These are phyloP conservation scores for Triticum urartu DNA, from an alignment of 176 grass and related monocot genomes.

Conservation along the genomic window DNA sequence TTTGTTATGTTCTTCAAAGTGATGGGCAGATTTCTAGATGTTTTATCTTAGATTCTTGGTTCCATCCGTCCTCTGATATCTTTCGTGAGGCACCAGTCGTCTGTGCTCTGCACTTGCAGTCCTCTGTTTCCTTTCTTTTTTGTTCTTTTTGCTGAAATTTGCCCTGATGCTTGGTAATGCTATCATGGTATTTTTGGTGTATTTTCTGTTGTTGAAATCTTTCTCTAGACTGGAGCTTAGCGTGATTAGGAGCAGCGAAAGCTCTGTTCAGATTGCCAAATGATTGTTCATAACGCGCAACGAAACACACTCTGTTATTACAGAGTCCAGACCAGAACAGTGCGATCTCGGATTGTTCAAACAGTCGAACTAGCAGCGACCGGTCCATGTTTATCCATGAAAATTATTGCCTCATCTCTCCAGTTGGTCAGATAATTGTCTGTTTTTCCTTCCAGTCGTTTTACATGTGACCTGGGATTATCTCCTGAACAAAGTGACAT, in stretches of 20 bases:
- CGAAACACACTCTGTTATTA: neutral
- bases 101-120: neutral
- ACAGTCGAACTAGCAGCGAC: neutral
- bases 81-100: neutral
- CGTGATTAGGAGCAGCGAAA: neutral
- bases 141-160: neutral
- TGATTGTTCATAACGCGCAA: neutral
- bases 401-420: neutral
- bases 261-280: neutral
- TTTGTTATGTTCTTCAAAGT: neutral
- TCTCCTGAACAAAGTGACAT: neutral
- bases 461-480: neutral
- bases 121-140: neutral
- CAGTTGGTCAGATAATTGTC: neutral
- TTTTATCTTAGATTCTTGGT: neutral
- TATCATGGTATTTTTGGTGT: neutral
- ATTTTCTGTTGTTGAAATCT: neutral
- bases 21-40: constrained; percentile 4
- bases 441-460: neutral
- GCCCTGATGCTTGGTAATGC: neutral
- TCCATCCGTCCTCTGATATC: neutral
- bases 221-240: neutral
- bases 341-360: neutral
- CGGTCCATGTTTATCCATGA: constrained; percentile 7
- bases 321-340: neutral